A percentile compares a stretch with the other conserved stretches of the same genome.
Evolutionary conservation across 208 protist species (phyloP).

Genomic region (Endotrypanum monterogeii): DNA sequence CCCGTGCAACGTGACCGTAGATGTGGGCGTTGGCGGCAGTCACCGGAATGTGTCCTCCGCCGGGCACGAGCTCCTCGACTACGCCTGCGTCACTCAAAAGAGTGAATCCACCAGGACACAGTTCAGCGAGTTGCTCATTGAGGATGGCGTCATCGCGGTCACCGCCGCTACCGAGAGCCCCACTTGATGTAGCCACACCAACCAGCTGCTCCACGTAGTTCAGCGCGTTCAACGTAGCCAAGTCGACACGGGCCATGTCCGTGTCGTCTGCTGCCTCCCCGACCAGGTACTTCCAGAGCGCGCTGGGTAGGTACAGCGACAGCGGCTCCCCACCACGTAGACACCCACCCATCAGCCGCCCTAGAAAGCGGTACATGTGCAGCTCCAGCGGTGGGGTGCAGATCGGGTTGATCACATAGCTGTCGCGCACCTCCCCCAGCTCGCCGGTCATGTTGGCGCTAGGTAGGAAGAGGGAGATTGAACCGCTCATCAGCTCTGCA

Average conservation of each 20-base stretch:
- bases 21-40: constrained; percentile 49
- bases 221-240: constrained; percentile 53
- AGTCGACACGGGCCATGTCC: constrained; percentile 70
- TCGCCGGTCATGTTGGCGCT: constrained; percentile 75
- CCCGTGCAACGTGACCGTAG: constrained; percentile 64
- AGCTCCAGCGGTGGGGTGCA: constrained; percentile 44
- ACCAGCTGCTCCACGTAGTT: constrained; percentile 53
- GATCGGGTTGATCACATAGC: constrained; percentile 74
- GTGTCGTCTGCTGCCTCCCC: constrained; percentile 45
- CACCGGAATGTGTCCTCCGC: constrained; percentile 62
- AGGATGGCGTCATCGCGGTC: constrained; percentile 9
- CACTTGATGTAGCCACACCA: background rate
- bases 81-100: constrained; percentile 50
- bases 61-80: constrained; percentile 58
- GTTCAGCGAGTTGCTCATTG: constrained; percentile 46
- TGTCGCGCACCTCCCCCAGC: constrained; percentile 79
- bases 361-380: constrained; percentile 91
- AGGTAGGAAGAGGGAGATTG: constrained; percentile 86
- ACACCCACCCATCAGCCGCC: constrained; percentile 94
- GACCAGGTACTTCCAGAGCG: constrained; percentile 92
- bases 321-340: constrained; percentile 92
- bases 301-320: constrained; percentile 88
- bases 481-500: constrained; percentile 84
- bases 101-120: constrained; percentile 77
- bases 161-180: background rate